Percentiles rank a stretch among this genome's conserved stretches.
phyloP scores from a whole-genome alignment of 352 stramenopile genomes.

The Phytophthora sojae region DNA sequence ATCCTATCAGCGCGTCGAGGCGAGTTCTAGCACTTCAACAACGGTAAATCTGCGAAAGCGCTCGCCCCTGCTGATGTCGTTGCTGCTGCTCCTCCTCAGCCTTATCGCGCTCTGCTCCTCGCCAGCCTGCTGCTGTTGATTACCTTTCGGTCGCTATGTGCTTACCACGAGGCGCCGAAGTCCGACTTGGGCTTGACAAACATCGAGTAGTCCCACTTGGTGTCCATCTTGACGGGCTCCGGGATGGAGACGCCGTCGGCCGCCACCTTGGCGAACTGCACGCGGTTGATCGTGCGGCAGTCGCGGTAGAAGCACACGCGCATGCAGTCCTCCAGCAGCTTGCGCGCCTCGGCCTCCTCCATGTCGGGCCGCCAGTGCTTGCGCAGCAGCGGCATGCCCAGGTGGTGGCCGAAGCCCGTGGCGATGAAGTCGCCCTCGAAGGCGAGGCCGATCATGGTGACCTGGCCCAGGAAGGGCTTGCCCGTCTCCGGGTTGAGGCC shows the following conservation, averaged over 20 bases:
- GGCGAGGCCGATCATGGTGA: conserved; percentile 97
- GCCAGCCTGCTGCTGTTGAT: conserved; percentile 6
- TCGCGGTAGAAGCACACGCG: conserved; percentile 98
- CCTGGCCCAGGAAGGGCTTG: conserved; percentile 95
- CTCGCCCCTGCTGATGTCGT: neutral
- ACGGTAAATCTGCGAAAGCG: neutral
- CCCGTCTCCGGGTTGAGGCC: conserved; percentile 91
- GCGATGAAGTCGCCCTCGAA: conserved; percentile 98
- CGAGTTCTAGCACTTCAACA: conserved; percentile 3
- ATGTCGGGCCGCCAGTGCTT: conserved; percentile 95
- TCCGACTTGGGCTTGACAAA: conserved; percentile 92
- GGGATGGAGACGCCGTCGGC: conserved; percentile 89
- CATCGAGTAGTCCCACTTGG: conserved; percentile 93
- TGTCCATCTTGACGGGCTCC: conserved; percentile 96
- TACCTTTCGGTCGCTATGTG: neutral
- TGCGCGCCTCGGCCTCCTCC: conserved; percentile 93
- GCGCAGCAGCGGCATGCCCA: conserved; percentile 97
- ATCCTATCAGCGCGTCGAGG: neutral
- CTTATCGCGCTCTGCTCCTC: neutral
- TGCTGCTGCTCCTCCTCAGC: neutral
- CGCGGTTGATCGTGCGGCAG: conserved; percentile 97
- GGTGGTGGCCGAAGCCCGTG: conserved; percentile 97
- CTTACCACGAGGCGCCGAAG: conserved; percentile 91
- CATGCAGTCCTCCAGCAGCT: conserved; percentile 98
- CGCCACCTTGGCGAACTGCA: conserved; percentile 97